A percentile compares a stretch with the other conserved stretches of the same genome.
These are phyloP conservation scores for Xylariaceae sp. DNA, from an alignment of 2,329 filamentous ascomycete species.

Conservation along the genomic window DNA sequence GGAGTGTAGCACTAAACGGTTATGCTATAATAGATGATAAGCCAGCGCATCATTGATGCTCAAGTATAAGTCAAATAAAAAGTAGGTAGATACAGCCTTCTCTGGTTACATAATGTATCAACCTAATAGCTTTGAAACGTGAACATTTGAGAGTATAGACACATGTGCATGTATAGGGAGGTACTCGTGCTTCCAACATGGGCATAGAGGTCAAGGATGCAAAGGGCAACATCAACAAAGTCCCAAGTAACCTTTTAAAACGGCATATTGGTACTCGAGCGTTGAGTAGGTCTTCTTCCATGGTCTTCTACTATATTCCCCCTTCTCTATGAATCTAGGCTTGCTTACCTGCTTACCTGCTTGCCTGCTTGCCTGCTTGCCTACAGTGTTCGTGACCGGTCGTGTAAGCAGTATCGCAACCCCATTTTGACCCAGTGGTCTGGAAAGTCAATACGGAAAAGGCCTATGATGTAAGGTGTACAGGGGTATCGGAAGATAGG, in stretches of 20 bases:
- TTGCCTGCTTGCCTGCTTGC: neutral
- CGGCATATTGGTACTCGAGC: neutral
- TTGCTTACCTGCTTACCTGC: too few relatives aligned
- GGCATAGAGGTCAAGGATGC: too few relatives aligned
- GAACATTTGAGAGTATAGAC: neutral
- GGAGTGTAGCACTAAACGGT: neutral
- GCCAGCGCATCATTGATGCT: too few relatives aligned
- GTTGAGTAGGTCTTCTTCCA: neutral
- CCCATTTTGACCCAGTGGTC: neutral
- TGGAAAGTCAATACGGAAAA: neutral
- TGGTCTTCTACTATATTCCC: neutral
- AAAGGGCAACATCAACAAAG: too few relatives aligned
- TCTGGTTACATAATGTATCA: too few relatives aligned
- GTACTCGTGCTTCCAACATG: neutral
- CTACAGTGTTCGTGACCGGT: neutral
- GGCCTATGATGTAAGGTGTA: slow-evolving; percentile 9
- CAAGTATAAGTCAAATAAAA: too few relatives aligned
- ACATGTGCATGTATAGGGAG: neutral
- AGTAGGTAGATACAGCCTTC: too few relatives aligned
- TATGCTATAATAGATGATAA: neutral
- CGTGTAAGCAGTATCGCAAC: neutral
- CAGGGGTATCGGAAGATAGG: slow-evolving; percentile 1
- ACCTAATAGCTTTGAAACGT: too few relatives aligned
- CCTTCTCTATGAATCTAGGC: too few relatives aligned
- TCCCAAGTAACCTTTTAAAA: too few relatives aligned